phyloP scores from a whole-genome alignment of 2,329 filamentous ascomycete genomes.

The Alternaria brassicae region DNA sequence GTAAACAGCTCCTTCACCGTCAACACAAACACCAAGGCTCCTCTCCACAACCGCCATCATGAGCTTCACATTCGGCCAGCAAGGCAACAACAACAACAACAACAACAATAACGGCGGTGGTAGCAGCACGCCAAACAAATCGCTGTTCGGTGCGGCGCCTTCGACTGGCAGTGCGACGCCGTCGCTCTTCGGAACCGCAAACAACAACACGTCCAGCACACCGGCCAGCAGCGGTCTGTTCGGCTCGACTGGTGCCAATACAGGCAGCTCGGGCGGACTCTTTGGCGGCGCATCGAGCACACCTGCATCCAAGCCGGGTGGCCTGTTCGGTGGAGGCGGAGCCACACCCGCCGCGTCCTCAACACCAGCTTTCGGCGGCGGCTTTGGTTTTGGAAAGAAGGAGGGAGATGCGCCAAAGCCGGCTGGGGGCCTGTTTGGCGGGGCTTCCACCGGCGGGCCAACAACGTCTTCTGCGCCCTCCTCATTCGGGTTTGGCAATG shows the following conservation, averaged over 20 bases:
- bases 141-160: conserved; percentile 39
- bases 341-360: conserved; percentile 34
- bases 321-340: conserved; percentile 37
- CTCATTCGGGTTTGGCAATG: conserved; percentile 20
- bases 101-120: conserved; percentile 16
- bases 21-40: conserved; percentile 27
- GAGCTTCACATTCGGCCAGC: conserved; percentile 42
- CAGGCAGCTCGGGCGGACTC: conserved; percentile 23
- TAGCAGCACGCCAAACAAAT: conserved; percentile 36
- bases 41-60: conserved; percentile 28
- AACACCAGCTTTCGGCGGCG: conserved; percentile 24
- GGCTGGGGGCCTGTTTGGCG: conserved; percentile 25
- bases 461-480: conserved; percentile 27
- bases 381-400: conserved; percentile 28
- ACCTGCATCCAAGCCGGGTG: conserved; percentile 37
- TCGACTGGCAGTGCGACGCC: conserved; percentile 34
- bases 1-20: conserved; percentile 3
- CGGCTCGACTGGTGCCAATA: conserved; percentile 19
- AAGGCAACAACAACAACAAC: conserved; percentile 11
- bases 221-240: conserved; percentile 27
- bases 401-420: conserved; percentile 34
- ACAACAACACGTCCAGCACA: conserved; percentile 23
- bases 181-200: conserved; percentile 38
- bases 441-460: conserved; percentile 21
- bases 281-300: conserved; percentile 41